Percentiles rank a stretch among this genome's conserved stretches.
phyloP scores from a whole-genome alignment of 2,329 filamentous ascomycete genomes.

The Teratosphaeria destructans region DNA sequence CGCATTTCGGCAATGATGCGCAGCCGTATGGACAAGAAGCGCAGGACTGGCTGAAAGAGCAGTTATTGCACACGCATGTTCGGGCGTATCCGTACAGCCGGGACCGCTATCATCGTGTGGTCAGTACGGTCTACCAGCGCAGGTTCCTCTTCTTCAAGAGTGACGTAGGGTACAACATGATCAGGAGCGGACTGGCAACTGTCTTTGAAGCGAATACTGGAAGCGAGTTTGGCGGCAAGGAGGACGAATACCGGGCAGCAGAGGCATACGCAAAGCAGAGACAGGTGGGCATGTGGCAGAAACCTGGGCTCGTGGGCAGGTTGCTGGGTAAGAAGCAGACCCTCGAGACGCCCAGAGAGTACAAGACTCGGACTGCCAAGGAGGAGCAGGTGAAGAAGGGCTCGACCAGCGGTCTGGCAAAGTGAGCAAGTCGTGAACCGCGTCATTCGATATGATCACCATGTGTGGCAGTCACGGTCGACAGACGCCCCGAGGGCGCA shows the following conservation, averaged over 20 bases:
- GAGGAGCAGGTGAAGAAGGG: conserved; percentile 3
- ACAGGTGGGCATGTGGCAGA: conserved; percentile 54
- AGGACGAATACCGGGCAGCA: conserved; percentile 54
- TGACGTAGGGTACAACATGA: conserved; percentile 84
- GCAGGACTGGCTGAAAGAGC: conserved; percentile 64
- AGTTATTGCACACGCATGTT: conserved; percentile 62
- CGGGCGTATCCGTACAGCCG: conserved; percentile 71
- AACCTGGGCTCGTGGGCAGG: conserved; percentile 29
- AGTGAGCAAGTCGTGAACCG: neutral
- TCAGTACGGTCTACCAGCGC: conserved; percentile 61
- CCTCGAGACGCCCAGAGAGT: conserved; percentile 78
- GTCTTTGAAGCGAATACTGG: conserved; percentile 90
- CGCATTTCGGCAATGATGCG: conserved; percentile 80
- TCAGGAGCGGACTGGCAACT: conserved; percentile 73
- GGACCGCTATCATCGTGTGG: conserved; percentile 87
- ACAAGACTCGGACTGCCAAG: conserved; percentile 50
- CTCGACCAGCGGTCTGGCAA: neutral
- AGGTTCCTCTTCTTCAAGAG: conserved; percentile 46
- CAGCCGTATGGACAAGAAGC: conserved; percentile 81
- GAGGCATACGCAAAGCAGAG: conserved; percentile 39
- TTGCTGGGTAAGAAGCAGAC: conserved; percentile 38
- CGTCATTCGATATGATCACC: neutral
- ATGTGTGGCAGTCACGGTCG: no score
- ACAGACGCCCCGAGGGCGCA: no score
- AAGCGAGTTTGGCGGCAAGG: conserved; percentile 66